phyloP scores from a whole-genome alignment of 2,329 filamentous ascomycete species.

The Arthrobotrys iridis region DNA sequence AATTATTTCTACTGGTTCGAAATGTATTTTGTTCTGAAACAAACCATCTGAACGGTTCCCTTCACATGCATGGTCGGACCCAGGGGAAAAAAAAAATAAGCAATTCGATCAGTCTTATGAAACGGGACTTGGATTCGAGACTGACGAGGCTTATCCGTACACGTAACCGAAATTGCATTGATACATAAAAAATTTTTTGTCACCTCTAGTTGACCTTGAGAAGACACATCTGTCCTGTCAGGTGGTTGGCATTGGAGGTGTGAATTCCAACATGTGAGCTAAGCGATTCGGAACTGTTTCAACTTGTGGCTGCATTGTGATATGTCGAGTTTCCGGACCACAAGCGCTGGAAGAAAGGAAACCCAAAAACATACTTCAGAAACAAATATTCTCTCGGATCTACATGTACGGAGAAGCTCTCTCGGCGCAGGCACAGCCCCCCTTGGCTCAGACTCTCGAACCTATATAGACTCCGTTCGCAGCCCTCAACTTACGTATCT shows the following conservation, averaged over 20 bases:
- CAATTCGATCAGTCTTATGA: constrained; percentile 15
- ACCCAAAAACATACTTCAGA: neutral
- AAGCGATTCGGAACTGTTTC: constrained; percentile 18
- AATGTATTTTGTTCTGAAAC: constrained; percentile 8
- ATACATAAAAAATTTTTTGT: constrained; percentile 18
- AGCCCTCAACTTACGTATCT: neutral
- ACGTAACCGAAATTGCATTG: constrained; percentile 2
- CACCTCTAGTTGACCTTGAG: constrained; percentile 6
- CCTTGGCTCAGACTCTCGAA: constrained; percentile 4
- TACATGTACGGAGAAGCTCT: constrained; percentile 20
- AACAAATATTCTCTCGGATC: neutral
- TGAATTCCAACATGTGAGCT: neutral
- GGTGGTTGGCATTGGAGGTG: constrained; percentile 6
- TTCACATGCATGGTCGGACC: constrained; percentile 17
- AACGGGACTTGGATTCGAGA: too few species aligned
- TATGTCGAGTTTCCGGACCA: neutral
- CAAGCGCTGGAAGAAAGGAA: neutral
- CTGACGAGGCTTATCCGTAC: constrained; percentile 28
- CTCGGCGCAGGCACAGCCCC: constrained; percentile 6
- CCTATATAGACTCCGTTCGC: neutral
- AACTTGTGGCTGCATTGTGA: neutral
- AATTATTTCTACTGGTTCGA: neutral
- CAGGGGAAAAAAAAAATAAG: constrained; percentile 5
- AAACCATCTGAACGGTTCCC: constrained; percentile 6
- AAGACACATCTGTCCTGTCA: constrained; percentile 4